Base-by-base conservation (phyloP, 164 flowering plant species). In the Stephania japonica region DNA sequence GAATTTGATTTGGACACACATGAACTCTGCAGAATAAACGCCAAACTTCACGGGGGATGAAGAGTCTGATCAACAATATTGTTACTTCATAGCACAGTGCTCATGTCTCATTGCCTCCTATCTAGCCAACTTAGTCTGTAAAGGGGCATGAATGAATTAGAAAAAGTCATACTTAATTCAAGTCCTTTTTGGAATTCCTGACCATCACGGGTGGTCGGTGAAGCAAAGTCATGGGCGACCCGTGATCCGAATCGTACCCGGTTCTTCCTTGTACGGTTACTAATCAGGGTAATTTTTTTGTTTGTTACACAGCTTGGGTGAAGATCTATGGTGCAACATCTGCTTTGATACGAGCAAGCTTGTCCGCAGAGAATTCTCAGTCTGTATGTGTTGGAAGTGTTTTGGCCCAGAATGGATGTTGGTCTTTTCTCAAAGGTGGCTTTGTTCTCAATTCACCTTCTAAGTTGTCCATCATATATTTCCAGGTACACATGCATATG, bases 351-450 rank as follows among this genome's bases (percentile, higher is more conserved):
- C 85, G 80, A 62, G 93, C 97, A 10, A 89, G 79, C 62, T 80
- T 92, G 5, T 79, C 72, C 24, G 75, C 86, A 53, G 86, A 85
- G 43, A 68, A 80, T 49, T 69, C 76, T 6, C 73, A 78, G 0
- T 68, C 66, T 8, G 59, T 70, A n/a, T 92, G 95, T 64, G 76
- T 92, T 23, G 99, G 97, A 3, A 85, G 86, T 56, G 92, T 89
- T 12, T n/a, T 80, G 9, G 95, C 95, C 0, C 83, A 76, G 72
- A 43, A 25, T 42, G 97, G 88, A 5, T 94, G 99, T 79, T 94
- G 99, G 99, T 91, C 99, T 23, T 94, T 94, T 80, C 97, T 91
- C 69, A 92, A 95, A 78, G 99, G 99, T 63, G 99, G 99, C 23
- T 92, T 95, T 69, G 81, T 81, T 66, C 75, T 90, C 1, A 70